Evolutionary conservation across 2,329 filamentous ascomycete species (phyloP), one percentile per base, ranked within the genome.

Genomic region (Purpureocillium takamizusanense): DNA sequence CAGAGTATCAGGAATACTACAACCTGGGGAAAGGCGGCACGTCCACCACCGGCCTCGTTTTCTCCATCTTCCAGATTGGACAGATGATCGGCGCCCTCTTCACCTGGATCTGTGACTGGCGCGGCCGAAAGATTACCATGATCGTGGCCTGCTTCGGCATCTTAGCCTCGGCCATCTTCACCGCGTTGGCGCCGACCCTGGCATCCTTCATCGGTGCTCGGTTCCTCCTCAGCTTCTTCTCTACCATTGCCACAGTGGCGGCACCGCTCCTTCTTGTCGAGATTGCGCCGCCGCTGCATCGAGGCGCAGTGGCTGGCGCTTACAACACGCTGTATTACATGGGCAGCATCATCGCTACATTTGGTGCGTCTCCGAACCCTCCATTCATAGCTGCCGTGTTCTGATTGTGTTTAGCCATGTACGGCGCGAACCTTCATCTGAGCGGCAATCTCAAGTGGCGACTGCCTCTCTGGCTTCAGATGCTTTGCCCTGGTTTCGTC

Each of bases 181-280:
- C 71, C 40, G 62, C 67, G 8, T 59, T 70, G 10, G 62, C 67
- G 14, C 54, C 58, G 31, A 66, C 60, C 40, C 63, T 54, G 27
- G 47, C 57, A 7, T 58, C 56, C 37, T 75, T 78, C 48, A 74
- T 78, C 52, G 72, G 61, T 13, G 66, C 67, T 1, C 61, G 69
- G 6, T 72, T 71, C 47, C 45, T 72, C 1, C 51, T 72, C 7
- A 64, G 65, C 2, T 73, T 71, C 46, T 76, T 76, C 36, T 72
- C 76, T 23, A 68, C 70, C 1, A 72, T 78, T 37, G 69, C 71
- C 2, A 65, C 69, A 11, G 68, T 70, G 3, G 72, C 75, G 1
- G 75, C 74, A 0, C 76, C 77, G 0, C 66, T 75, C 8, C 78
- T 77, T 46, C 66, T 77, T 9, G 71, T 75, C 15, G 77, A 81